Conservation (phyloP, 2,329 filamentous ascomycete species). For the Xylaria sp. region DNA sequence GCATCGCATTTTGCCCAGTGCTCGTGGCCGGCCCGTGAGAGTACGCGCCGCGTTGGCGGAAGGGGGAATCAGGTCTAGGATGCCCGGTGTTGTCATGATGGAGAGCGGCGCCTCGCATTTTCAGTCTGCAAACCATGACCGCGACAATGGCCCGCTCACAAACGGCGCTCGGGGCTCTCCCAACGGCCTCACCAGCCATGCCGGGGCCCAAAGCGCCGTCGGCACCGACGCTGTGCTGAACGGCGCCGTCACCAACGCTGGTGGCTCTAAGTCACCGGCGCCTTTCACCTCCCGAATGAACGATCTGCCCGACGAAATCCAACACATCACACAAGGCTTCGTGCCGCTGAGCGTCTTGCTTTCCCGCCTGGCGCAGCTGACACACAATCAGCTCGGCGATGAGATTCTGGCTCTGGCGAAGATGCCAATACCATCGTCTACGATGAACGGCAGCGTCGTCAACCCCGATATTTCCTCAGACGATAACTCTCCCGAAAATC, state of each 20-base stretch:
- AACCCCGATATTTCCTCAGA: constrained; percentile 55
- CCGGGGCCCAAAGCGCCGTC: constrained; percentile 39
- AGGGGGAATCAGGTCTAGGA: constrained; percentile 52
- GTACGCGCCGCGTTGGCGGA: constrained; percentile 49
- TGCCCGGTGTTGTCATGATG: constrained; percentile 67
- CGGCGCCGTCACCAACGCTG: constrained; percentile 46
- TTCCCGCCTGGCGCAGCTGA: constrained; percentile 82
- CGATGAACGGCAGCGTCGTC: constrained; percentile 63
- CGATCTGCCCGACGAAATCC: constrained; percentile 69
- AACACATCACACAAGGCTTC: constrained; percentile 80
- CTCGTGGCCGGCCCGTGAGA: constrained; percentile 30
- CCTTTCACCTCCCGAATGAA: constrained; percentile 59
- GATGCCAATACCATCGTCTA: constrained; percentile 67
- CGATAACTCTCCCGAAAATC: constrained; percentile 72
- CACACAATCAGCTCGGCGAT: constrained; percentile 80
- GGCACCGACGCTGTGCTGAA: constrained; percentile 49
- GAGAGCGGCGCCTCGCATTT: constrained; percentile 65
- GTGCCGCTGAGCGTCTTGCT: constrained; percentile 80
- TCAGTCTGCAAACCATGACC: constrained; percentile 66
- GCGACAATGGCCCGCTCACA: constrained; percentile 57
- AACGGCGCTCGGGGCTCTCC: constrained; percentile 44
- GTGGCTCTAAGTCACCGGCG: constrained; percentile 34
- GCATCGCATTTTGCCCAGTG: constrained; percentile 21
- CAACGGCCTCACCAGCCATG: constrained; percentile 38
- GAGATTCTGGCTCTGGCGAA: constrained; percentile 76